phyloP scores from a whole-genome alignment of 2,329 filamentous ascomycete species.

The Aureobasidium vineae region DNA sequence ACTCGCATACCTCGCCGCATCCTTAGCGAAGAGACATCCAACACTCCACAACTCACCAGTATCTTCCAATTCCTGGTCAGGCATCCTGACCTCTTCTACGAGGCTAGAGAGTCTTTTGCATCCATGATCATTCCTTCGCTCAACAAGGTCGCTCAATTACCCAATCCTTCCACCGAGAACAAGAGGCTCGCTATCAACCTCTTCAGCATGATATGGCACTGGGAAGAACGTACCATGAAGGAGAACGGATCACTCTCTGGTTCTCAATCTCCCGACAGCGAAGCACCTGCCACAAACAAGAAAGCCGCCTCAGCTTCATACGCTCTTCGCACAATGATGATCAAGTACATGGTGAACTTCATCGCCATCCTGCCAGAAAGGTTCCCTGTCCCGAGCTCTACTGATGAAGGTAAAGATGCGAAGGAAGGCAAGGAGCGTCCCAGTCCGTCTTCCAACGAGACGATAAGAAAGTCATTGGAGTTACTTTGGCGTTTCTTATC shows the following conservation, averaged over 20 bases:
- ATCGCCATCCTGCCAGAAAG: conserved; percentile 87
- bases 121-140: conserved; percentile 85
- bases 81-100: conserved; percentile 91
- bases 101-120: conserved; percentile 87
- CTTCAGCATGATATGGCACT: conserved; percentile 86
- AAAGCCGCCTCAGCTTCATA: conserved; percentile 41
- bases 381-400: conserved; percentile 67
- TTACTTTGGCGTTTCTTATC: conserved; percentile 82
- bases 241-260: conserved; percentile 48
- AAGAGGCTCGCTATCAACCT: conserved; percentile 89
- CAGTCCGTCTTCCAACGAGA: conserved; percentile 61
- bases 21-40: conserved; percentile 88
- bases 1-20: conserved; percentile 87
- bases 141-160: conserved; percentile 79
- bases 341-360: conserved; percentile 95
- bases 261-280: conserved; percentile 32
- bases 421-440: conserved; percentile 58
- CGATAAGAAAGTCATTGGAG: conserved; percentile 79
- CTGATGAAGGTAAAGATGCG: conserved; percentile 47
- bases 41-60: conserved; percentile 91
- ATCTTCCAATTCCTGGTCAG: conserved; percentile 97
- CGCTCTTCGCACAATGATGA: conserved; percentile 70
- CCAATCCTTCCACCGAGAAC: conserved; percentile 83
- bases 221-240: conserved; percentile 81
- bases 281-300: conserved; percentile 32